A percentile compares a stretch with the other conserved stretches of the same genome.
These are phyloP conservation scores for Marasmius oreades DNA, from an alignment of 1,284 basidiomycete species.

Conservation along the genomic window DNA sequence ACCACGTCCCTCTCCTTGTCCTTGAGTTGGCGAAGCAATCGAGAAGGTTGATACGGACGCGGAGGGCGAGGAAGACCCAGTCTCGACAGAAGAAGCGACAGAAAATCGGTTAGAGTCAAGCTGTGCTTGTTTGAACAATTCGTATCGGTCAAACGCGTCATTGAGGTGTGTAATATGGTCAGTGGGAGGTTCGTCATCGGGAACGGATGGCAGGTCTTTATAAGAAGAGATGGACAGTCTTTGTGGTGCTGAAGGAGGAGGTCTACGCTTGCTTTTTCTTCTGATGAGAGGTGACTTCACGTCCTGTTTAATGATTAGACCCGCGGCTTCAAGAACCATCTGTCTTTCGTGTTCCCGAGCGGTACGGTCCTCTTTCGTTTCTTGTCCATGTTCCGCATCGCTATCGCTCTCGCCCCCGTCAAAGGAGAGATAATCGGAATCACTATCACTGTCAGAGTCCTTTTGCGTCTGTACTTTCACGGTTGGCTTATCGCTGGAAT, in stretches of 20 bases:
- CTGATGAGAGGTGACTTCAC: slow-evolving; percentile 37
- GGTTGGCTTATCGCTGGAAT: neutral
- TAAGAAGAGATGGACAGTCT: slow-evolving; percentile 18
- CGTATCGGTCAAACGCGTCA: slow-evolving; percentile 90
- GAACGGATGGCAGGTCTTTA: slow-evolving; percentile 59
- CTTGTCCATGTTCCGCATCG: slow-evolving; percentile 45
- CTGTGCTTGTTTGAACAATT: slow-evolving; percentile 65
- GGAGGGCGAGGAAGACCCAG: slow-evolving; percentile 28
- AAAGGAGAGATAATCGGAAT: slow-evolving; percentile 37
- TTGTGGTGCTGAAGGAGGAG: slow-evolving; percentile 48
- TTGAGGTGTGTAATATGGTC: slow-evolving; percentile 52
- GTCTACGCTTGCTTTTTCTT: slow-evolving; percentile 37
- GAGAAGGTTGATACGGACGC: slow-evolving; percentile 22
- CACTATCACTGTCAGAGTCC: slow-evolving; percentile 28
- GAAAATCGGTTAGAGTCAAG: slow-evolving; percentile 46
- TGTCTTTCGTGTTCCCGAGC: slow-evolving; percentile 75
- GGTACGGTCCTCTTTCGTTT: slow-evolving; percentile 50
- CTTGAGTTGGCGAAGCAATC: slow-evolving; percentile 18
- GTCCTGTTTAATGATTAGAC: slow-evolving; percentile 69
- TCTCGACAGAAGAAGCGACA: slow-evolving; percentile 54
- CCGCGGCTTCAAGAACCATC: slow-evolving; percentile 84
- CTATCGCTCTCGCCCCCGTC: slow-evolving; percentile 55
- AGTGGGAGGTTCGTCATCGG: slow-evolving; percentile 22
- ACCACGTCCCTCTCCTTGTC: slow-evolving; percentile 26
- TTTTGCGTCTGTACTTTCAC: slow-evolving; percentile 19